These are phyloP conservation scores for Oryza glumipatula DNA, from an alignment of 176 grass and related monocot species.

Conservation along the genomic window DNA sequence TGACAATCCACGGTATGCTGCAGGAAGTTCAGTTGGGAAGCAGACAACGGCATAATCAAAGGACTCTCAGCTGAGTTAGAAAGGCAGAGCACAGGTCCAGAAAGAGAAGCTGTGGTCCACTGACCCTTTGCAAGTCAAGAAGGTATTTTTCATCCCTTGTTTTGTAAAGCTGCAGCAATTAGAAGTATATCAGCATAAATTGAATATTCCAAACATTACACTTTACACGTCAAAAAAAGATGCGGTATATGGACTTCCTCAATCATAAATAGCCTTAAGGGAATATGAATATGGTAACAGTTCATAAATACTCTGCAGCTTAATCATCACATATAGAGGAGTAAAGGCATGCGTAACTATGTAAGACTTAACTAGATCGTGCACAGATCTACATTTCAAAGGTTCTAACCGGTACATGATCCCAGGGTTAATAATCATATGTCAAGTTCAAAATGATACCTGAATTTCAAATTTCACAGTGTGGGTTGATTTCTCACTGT, in stretches of 20 bases:
- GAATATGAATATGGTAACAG: slow-evolving; percentile 1
- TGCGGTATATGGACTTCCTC: not conserved
- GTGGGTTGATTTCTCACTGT: slow-evolving; percentile 43
- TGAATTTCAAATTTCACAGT: slow-evolving; percentile 95
- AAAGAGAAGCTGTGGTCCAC: slow-evolving; percentile 83
- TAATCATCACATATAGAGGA: slow-evolving; percentile 15
- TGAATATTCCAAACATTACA: not conserved
- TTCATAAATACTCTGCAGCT: not conserved
- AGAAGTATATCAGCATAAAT: slow-evolving; percentile 25
- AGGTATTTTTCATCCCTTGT: slow-evolving; percentile 92
- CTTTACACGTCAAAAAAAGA: slow-evolving; percentile 5
- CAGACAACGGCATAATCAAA: slow-evolving; percentile 48
- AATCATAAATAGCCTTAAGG: not conserved
- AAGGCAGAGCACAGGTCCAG: slow-evolving; percentile 86
- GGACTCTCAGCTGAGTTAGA: slow-evolving; percentile 80
- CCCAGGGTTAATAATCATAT: not conserved
- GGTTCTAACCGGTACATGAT: not conserved
- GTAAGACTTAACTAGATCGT: not conserved
- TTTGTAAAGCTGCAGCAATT: slow-evolving; percentile 79
- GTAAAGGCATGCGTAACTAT: not conserved
- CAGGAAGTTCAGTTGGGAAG: slow-evolving; percentile 6
- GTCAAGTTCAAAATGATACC: slow-evolving; percentile 49
- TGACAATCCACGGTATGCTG: slow-evolving; percentile 2
- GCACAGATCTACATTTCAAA: not conserved
- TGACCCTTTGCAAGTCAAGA: slow-evolving; percentile 82